These are phyloP conservation scores for Ramalina intermedia DNA, from an alignment of 495 filamentous ascomycete genomes.

Conservation along the genomic window DNA sequence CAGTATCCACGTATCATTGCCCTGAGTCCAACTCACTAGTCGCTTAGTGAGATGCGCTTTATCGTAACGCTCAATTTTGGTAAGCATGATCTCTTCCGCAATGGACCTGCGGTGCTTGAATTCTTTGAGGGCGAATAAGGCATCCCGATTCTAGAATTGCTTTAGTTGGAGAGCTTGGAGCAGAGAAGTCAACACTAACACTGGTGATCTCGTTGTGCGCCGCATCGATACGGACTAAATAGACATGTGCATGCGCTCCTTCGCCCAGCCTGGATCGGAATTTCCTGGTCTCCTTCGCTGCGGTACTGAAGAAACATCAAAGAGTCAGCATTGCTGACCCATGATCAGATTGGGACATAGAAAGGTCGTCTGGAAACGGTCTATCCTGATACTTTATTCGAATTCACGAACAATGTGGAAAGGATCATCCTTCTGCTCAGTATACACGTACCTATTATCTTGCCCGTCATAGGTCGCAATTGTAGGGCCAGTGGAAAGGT, in stretches of 20 bases:
- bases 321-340: too few species aligned
- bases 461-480: not conserved
- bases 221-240: slow-evolving; percentile 5
- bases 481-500: not conserved
- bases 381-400: too few species aligned
- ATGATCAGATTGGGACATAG: too few species aligned
- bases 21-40: slow-evolving; percentile 7
- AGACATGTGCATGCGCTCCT: slow-evolving; percentile 5
- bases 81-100: slow-evolving; percentile 2
- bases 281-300: not conserved
- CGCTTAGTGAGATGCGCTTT: slow-evolving; percentile 4
- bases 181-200: too few species aligned
- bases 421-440: not conserved
- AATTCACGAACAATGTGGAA: too few species aligned
- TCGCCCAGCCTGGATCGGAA: not conserved
- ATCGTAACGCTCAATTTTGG: not conserved
- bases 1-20: slow-evolving; percentile 12
- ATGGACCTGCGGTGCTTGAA: not conserved
- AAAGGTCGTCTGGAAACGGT: too few species aligned
- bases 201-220: slow-evolving; percentile 5
- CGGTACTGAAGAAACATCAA: not conserved
- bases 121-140: slow-evolving; percentile 6
- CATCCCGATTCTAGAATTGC: not conserved
- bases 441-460: not conserved
- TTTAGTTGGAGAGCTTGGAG: not conserved